These are phyloP conservation scores for Tuber indicum DNA, from an alignment of 495 filamentous ascomycete genomes.

Conservation along the genomic window DNA sequence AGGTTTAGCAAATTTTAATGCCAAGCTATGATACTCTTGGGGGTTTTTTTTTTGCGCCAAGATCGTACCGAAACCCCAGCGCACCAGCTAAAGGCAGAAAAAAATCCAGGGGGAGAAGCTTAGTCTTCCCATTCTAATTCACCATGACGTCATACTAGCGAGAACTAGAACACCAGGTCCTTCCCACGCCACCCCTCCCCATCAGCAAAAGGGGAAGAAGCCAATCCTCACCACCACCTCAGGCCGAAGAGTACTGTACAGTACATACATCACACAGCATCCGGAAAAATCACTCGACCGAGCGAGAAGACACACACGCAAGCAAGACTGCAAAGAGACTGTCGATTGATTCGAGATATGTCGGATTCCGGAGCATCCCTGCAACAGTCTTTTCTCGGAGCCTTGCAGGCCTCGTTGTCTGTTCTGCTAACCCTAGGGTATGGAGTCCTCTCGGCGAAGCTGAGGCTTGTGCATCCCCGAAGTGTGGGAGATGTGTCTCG, in stretches of 20 bases:
- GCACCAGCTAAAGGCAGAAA: no score
- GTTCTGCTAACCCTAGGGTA: constrained; percentile 63
- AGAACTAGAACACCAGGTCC: not conserved
- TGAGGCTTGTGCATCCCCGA: constrained; percentile 52
- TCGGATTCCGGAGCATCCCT: constrained; percentile 25
- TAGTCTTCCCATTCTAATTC: not conserved
- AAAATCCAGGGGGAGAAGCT: no score
- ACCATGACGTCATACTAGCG: not conserved
- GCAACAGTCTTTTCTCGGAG: constrained; percentile 56
- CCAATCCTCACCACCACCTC: not conserved
- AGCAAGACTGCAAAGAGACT: not conserved
- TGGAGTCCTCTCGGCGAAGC: constrained; percentile 55
- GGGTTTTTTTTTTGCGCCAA: no score
- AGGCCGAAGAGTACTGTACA: no score
- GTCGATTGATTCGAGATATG: not conserved
- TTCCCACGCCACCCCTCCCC: no score
- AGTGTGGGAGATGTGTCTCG: constrained; percentile 59
- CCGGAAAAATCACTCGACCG: not conserved
- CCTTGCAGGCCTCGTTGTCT: constrained; percentile 63
- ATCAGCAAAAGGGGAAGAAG: not conserved
- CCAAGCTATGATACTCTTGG: no score
- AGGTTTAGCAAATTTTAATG: no score
- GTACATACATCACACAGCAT: not conserved
- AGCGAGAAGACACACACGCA: no score
- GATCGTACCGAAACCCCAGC: no score